phyloP scores from a whole-genome alignment of 2,329 filamentous ascomycete species.

The Colletotrichum musicola region DNA sequence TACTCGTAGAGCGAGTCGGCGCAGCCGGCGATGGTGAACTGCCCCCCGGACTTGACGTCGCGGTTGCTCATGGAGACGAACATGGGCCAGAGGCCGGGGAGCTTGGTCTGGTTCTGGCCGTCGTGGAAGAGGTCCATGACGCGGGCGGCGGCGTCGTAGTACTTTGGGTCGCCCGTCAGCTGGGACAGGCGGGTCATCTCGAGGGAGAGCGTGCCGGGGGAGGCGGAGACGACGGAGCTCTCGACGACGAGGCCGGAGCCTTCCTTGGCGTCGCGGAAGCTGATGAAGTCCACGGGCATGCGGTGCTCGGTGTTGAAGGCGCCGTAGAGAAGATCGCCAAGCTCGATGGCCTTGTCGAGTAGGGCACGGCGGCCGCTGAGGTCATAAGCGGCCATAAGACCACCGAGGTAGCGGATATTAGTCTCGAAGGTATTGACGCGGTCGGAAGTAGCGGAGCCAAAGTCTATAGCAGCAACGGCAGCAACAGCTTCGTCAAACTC shows the following conservation, averaged over 20 bases:
- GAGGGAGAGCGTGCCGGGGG: conserved; percentile 74
- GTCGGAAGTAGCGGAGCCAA: conserved; percentile 51
- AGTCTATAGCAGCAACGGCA: conserved; percentile 61
- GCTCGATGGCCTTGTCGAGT: conserved; percentile 71
- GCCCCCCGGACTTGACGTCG: conserved; percentile 48
- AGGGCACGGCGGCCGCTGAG: conserved; percentile 68
- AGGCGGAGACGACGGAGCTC: conserved; percentile 56
- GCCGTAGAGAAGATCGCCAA: conserved; percentile 73
- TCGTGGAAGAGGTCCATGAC: conserved; percentile 76
- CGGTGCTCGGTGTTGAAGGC: conserved; percentile 77
- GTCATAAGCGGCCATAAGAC: conserved; percentile 77
- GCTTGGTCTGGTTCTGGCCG: conserved; percentile 72
- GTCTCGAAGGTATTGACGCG: conserved; percentile 76
- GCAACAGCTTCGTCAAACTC: conserved; percentile 65
- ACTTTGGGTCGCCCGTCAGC: conserved; percentile 78
- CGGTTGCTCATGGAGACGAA: conserved; percentile 69
- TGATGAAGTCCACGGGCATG: conserved; percentile 67
- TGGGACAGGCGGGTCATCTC: conserved; percentile 82
- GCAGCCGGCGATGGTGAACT: conserved; percentile 54
- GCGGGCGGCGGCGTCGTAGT: conserved; percentile 77
- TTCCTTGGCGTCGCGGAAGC: conserved; percentile 55
- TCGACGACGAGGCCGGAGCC: conserved; percentile 52
- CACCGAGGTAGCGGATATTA: conserved; percentile 78
- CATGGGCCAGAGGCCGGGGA: conserved; percentile 82
- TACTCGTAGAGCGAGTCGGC: conserved; percentile 59